Evolutionary conservation across 23 red algal species (phyloP).

Genomic region (Gracilaria caudata): DNA sequence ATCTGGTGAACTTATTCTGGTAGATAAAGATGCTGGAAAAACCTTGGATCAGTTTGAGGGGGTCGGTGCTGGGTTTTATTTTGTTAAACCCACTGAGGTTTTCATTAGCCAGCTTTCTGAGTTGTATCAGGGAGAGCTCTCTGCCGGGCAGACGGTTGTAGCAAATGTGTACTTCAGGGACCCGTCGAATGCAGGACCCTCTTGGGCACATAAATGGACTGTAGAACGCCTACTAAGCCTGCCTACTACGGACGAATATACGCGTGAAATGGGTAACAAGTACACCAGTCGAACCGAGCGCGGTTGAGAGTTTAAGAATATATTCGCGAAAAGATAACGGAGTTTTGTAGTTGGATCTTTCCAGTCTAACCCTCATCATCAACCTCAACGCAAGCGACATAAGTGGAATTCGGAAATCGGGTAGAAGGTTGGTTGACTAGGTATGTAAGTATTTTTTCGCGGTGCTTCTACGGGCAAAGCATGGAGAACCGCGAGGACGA

Average conservation of each 20-base stretch:
- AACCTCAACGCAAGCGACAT: no score
- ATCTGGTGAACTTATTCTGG: slow-evolving; percentile 34
- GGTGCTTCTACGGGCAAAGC: no score
- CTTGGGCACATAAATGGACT: slow-evolving; percentile 44
- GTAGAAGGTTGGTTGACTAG: no score
- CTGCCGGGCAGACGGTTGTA: background rate
- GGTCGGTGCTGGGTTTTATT: slow-evolving; percentile 28
- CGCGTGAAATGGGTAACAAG: background rate
- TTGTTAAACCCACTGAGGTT: slow-evolving; percentile 7
- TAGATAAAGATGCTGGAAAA: background rate
- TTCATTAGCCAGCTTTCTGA: background rate
- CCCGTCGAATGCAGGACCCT: slow-evolving; percentile 21
- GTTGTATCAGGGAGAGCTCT: background rate
- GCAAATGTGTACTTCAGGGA: slow-evolving; percentile 13
- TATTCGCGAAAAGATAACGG: no score
- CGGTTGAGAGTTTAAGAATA: background rate
- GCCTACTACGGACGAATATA: slow-evolving; percentile 20
- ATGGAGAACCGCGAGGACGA: no score
- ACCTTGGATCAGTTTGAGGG: slow-evolving; percentile 47
- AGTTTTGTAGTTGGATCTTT: no score
- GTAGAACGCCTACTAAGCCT: slow-evolving; percentile 27
- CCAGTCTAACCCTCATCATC: no score
- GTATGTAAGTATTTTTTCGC: no score
- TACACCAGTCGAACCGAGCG: slow-evolving; percentile 9
- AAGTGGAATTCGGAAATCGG: no score